Percentiles rank a stretch among this genome's conserved stretches.
Evolutionary conservation across 148 eudicot species (phyloP).

Genomic region (Rhododendron simsii): DNA sequence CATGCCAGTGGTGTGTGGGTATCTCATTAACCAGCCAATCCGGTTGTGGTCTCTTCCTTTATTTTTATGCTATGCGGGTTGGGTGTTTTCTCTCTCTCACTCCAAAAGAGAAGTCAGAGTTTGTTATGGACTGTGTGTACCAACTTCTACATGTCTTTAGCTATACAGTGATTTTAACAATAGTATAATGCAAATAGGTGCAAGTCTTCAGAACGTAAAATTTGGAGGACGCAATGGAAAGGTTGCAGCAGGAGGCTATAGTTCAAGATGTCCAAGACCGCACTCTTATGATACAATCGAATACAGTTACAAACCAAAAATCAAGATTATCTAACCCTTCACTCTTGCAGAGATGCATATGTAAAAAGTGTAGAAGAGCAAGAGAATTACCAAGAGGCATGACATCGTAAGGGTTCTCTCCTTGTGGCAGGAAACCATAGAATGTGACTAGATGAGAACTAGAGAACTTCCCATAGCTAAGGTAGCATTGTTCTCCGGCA

Average conservation of each 20-base stretch:
- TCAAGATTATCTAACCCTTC: neutral
- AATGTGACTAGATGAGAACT: slow-evolving; percentile 85
- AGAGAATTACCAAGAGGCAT: slow-evolving; percentile 66
- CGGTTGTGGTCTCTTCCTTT: neutral
- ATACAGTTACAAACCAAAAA: neutral
- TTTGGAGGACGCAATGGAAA: neutral
- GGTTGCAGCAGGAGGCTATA: no score
- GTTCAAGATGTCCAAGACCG: neutral
- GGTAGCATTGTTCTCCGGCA: slow-evolving; percentile 82
- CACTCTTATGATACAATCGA: neutral
- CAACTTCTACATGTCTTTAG: neutral
- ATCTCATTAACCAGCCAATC: neutral
- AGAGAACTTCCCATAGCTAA: slow-evolving; percentile 82
- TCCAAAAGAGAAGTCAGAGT: neutral
- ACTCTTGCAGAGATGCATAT: neutral
- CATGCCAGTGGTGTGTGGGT: neutral
- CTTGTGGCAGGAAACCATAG: slow-evolving; percentile 79
- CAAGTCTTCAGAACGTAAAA: neutral
- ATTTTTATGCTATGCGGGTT: neutral
- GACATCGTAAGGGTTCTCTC: slow-evolving; percentile 67
- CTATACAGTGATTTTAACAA: neutral
- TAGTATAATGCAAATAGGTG: neutral
- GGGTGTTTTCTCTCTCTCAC: neutral
- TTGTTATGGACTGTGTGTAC: neutral
- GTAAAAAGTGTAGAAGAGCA: neutral